These are phyloP conservation scores for Tilletia caries DNA, from an alignment of 1,284 basidiomycete genomes.

Conservation along the genomic window DNA sequence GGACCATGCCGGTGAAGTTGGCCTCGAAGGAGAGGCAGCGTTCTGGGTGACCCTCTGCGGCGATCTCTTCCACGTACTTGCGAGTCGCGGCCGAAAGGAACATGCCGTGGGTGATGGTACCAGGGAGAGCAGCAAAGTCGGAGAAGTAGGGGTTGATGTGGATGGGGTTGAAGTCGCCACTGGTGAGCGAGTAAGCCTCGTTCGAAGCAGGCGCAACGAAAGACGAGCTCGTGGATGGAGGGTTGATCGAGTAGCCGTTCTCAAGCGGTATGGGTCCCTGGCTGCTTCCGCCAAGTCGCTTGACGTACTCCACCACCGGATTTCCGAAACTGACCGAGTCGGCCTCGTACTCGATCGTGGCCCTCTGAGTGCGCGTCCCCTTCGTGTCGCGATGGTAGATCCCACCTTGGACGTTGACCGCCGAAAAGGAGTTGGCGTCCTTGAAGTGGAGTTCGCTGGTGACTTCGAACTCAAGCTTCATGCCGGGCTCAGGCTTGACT, in stretches of 20 bases:
- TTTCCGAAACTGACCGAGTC: conserved; percentile 62
- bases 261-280: conserved; percentile 74
- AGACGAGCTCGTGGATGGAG: conserved; percentile 28
- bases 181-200: conserved; percentile 88
- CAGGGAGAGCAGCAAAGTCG: conserved; percentile 84
- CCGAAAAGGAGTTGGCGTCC: conserved; percentile 79
- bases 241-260: conserved; percentile 68
- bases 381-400: conserved; percentile 45
- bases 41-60: conserved; percentile 85
- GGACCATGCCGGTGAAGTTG: conserved; percentile 88
- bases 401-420: conserved; percentile 72
- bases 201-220: conserved; percentile 69
- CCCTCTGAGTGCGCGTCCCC: conserved; percentile 43
- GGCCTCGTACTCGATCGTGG: conserved; percentile 39
- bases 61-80: conserved; percentile 86
- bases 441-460: conserved; percentile 83
- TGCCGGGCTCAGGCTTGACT: conserved; percentile 70
- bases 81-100: conserved; percentile 94
- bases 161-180: conserved; percentile 96
- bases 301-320: conserved; percentile 86
- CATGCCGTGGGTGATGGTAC: conserved; percentile 96
- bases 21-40: conserved; percentile 57
- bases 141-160: conserved; percentile 98
- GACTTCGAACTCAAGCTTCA: conserved; percentile 81
- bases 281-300: conserved; percentile 78